phyloP scores from a whole-genome alignment of 2,329 filamentous ascomycete species.

The Coniochaeta sp. region DNA sequence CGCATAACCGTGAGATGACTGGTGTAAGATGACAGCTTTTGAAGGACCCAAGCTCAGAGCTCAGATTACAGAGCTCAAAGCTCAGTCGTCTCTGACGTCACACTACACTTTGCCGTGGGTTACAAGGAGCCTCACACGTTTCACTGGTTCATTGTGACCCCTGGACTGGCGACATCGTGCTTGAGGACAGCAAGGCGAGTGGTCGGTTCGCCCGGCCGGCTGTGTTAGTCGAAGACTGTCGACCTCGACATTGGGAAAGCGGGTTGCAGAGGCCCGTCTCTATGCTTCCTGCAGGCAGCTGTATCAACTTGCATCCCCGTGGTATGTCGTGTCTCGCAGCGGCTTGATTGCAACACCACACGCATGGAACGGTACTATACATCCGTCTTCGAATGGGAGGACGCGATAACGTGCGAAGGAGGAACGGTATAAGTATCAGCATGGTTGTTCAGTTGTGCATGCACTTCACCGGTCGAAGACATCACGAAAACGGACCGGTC shows the following conservation, averaged over 20 bases:
- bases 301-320: neutral
- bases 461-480: neutral
- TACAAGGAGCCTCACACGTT: neutral
- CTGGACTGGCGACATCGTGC: neutral
- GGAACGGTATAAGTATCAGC: neutral
- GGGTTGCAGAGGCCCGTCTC: neutral
- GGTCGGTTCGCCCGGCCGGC: neutral
- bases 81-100: neutral
- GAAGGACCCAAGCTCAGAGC: neutral
- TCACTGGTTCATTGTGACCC: neutral
- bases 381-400: neutral
- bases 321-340: neutral
- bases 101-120: neutral
- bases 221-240: neutral
- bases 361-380: neutral
- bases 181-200: neutral
- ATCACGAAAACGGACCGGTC: neutral
- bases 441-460: neutral
- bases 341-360: neutral
- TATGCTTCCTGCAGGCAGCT: neutral
- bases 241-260: neutral
- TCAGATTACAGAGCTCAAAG: neutral
- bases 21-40: neutral
- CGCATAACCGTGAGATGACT: neutral
- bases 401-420: neutral